Evolutionary conservation across 2,329 filamentous ascomycete species (phyloP), one percentile per base, ranked within the genome.

Genomic region (Phyllosticta citriasiana): DNA sequence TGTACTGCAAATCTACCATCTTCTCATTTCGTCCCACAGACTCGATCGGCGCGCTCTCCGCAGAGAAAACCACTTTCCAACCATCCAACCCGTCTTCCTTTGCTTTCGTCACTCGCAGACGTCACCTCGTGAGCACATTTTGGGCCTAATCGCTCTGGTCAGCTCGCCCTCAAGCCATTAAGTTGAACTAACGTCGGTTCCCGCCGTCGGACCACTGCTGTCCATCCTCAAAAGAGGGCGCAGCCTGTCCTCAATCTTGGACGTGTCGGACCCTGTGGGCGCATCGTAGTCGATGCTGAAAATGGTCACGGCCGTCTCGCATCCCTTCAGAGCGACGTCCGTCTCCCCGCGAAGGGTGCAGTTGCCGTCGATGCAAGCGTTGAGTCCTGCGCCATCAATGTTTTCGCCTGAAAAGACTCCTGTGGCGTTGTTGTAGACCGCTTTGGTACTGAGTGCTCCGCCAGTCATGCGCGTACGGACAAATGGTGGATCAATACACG

Each of bases 201-300:
- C 40, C 16, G 40, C 40, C 12, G 40, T 47, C 40, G 40, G 5
- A 16, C 40, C 40, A n/a, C 40, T 47, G 16, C 40, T 8, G 27
- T 30, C 27, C 9, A 4, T 30, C 27, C 27, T 47, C 12, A 60
- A 53, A 4, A 59, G 50, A n/a, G 59, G 55, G 9, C n/a, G n/a
- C 10, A 65, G 24, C 58, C 63, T 65, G 5, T 54, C 33, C 19
- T 51, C 50, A 14, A 71, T 69, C 4, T 59, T 59, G 10, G 65
- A 63, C 3, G 69, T 69, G n/a, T 67, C 67, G 26, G 66, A 53
- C n/a, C 64, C 71, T 26, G 63, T 68, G 1, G 80, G 80, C 5
- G 80, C 79, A 65, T 77, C 75, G 63, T 80, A 81, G 61, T 82
- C 80, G 22, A 81, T 74, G 0, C 78, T 80, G 62, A 81, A 82